A percentile compares a stretch with the other conserved stretches of the same genome.
phyloP scores from a whole-genome alignment of 106 monocot species.

The Iris macrosiphon region DNA sequence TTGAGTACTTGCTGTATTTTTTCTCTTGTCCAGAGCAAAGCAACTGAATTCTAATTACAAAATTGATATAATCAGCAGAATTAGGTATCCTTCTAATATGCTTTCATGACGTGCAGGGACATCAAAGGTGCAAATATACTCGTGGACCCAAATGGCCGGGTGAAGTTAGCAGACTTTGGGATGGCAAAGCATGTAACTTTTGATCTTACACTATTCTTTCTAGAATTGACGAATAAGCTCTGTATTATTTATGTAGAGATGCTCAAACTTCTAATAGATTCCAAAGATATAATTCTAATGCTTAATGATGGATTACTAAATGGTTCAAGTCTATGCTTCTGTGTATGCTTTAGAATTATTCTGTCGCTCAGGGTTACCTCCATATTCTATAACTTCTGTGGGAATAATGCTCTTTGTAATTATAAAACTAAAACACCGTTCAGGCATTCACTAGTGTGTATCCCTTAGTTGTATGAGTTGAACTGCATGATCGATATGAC shows the following conservation, averaged over 20 bases:
- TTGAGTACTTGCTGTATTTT: background rate
- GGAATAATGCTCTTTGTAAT: no score
- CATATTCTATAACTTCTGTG: background rate
- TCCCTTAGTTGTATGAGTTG: no score
- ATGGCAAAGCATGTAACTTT: slow-evolving; percentile 98
- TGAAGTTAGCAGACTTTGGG: slow-evolving; percentile 99
- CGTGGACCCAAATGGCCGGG: slow-evolving; percentile 91
- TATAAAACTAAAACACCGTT: no score
- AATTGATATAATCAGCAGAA: no score
- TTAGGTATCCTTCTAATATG: no score
- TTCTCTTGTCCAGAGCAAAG: no score
- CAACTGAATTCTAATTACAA: no score
- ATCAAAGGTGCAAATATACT: slow-evolving; percentile 99
- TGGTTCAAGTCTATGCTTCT: background rate
- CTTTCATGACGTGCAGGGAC: slow-evolving; percentile 43
- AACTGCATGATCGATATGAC: no score
- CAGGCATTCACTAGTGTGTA: no score
- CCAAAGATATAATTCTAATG: background rate
- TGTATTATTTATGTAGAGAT: background rate
- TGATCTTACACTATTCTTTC: background rate
- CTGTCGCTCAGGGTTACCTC: background rate
- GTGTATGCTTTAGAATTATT: background rate
- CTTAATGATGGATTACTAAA: background rate
- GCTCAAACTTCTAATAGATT: background rate
- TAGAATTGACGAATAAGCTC: background rate